Evolutionary conservation across 2,329 filamentous ascomycete species (phyloP), one percentile per base, ranked within the genome.

Genomic region (Trichoderma koningii): DNA sequence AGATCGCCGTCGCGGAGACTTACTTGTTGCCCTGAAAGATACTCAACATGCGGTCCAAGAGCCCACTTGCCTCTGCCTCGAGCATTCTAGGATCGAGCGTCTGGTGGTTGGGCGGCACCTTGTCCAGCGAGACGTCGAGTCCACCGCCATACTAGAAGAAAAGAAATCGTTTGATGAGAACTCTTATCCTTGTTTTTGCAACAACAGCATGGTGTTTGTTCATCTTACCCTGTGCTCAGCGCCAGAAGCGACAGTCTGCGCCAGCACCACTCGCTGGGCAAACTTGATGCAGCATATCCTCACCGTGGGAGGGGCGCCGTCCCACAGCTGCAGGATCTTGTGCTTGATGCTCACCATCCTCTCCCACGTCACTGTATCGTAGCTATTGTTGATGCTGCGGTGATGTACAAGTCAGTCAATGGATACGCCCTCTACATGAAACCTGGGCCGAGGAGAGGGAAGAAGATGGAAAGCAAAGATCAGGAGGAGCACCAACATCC

Each of bases 261-360:
- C 91, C 69, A 97, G 85, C 51, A 99, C 90, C 51, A 98, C 92
- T 68, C 92, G 88, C 79, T 99, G 94, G 44, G 92, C 89, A 76
- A 99, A 99, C 78, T 99, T 99, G 83, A 98, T 89, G 80, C 95
- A 98, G 82, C 93, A 96, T 76, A 98, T 89, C 71, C 89, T 89
- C 68, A 98, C 86, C 3, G 92, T 89, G 14, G 89, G 84, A 15
- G 86, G 80, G 19, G 91, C 89, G 50, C 82, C 85, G 71, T 97
- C 94, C 94, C 96, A 97, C 73, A 95, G 87, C 66, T 87, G 87
- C 66, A 99, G 78, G 70, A 99, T 95, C 71, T 89, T 90, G 63
- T 90, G 87, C 81, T 99, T 99, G 78, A 98, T 94, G 12, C 88
- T 85, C 62, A 87, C 84, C 86, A 98, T 96, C 69, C 89, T 87